Evolutionary conservation across 768 basidiomycete species (phyloP).

Genomic region (Russula sp.): DNA sequence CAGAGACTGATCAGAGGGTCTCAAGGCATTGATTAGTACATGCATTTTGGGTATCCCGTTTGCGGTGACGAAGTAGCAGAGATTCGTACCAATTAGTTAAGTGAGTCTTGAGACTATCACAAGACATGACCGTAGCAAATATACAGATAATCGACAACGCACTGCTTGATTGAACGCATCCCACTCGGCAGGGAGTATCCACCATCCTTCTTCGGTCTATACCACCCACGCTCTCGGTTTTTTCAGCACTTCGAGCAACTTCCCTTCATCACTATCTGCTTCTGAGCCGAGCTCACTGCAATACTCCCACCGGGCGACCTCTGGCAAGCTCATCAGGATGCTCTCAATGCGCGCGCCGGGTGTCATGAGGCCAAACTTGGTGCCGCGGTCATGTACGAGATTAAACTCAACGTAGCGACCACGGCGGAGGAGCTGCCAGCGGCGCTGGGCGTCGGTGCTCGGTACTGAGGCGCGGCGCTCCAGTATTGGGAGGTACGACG

Average conservation of each 20-base stretch:
- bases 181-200: background rate
- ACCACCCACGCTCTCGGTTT: conserved; percentile 43
- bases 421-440: conserved; percentile 90
- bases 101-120: background rate
- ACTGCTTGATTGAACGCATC: background rate
- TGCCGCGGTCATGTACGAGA: conserved; percentile 61
- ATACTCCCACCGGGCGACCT: conserved; percentile 66
- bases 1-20: background rate
- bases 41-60: background rate
- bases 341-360: conserved; percentile 58
- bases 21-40: too few relatives aligned
- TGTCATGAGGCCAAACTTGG: conserved; percentile 55
- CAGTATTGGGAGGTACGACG: conserved; percentile 87
- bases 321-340: conserved; percentile 58
- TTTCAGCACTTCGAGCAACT: conserved; percentile 43
- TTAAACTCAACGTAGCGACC: conserved; percentile 94
- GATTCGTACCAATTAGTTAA: background rate
- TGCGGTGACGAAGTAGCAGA: background rate
- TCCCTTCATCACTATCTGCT: conserved; percentile 44
- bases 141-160: background rate
- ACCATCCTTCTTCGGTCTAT: background rate
- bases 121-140: background rate
- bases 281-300: conserved; percentile 43
- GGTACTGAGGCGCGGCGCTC: conserved; percentile 45
- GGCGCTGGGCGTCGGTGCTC: conserved; percentile 57